Base-by-base conservation (phyloP, 495 filamentous ascomycete species). In the Podospora comata region DNA sequence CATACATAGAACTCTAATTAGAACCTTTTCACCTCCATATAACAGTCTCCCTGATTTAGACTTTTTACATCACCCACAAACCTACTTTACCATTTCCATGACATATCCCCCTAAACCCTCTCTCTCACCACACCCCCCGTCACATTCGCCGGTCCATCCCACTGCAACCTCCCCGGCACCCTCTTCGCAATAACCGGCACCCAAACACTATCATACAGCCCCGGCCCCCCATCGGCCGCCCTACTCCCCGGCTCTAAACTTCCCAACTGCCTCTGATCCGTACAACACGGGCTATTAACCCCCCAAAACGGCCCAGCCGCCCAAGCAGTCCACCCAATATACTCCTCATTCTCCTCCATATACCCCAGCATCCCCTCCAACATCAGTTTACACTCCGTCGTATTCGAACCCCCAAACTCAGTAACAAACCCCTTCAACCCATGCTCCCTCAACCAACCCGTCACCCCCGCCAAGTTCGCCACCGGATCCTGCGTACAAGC, bases 241-340 rank as follows among this genome's bases (percentile, higher is more conserved):
- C 76, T 78, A 72, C 80, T 83, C 0, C 78, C 79, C 0, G 81
- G 83, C 70, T 86, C 82, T 19, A 84, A 71, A 65, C 79, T 82
- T 2, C 82, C 84, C 34, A 75, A 78, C 62, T 79, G 76, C 55
- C 69, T 68, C 48, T 73, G 74, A 72, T 84, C 79, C 0, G 80
- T 81, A 73, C 82, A 86, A 75, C 82, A 86, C 2, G 84, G 78
- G 69, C 77, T 80, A 27, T 75, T 72, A 19, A 72, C 63, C 0
- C 84, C 83, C 83, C 82, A 84, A 66, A 85, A 80, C 1, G 84
- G 83, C 0, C 83, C 83, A 4, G 83, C 84, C 5, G 83, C 82
- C 82, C 82, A 86, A 13, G 81, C 82, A 0, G 84, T 82, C 84
- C 84, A 86, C 2, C 84, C 84, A 65, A 85, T 84, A 65, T 82